phyloP scores from a whole-genome alignment of 2,329 filamentous ascomycete species.

The Bimuria novae-zelandiae region DNA sequence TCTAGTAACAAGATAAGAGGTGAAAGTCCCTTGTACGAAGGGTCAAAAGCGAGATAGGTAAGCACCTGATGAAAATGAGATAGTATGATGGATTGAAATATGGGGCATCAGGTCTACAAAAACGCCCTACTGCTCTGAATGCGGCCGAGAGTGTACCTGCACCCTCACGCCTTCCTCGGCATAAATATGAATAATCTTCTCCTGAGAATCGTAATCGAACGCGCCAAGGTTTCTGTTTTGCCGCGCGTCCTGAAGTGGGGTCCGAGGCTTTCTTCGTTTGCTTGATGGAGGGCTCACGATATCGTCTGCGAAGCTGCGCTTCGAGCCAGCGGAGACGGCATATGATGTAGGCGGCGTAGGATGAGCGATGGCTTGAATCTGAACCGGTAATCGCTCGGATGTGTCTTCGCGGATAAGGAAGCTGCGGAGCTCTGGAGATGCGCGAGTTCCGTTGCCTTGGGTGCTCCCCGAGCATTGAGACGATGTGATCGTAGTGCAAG shows the following conservation, averaged over 20 bases:
- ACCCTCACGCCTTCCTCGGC: slow-evolving; percentile 23
- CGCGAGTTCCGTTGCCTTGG: slow-evolving; percentile 24
- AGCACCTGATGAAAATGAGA: no score
- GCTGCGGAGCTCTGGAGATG: slow-evolving; percentile 20
- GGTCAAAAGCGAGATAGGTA: no score
- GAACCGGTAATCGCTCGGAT: slow-evolving; percentile 12
- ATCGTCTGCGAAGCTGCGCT: slow-evolving; percentile 10
- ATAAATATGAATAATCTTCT: slow-evolving; percentile 22
- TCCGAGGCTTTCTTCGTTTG: slow-evolving; percentile 22
- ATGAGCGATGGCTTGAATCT: not conserved
- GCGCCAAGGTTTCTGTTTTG: slow-evolving; percentile 18
- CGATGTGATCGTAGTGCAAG: slow-evolving; percentile 14
- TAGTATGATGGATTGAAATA: not conserved
- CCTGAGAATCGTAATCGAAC: slow-evolving; percentile 25
- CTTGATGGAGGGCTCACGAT: slow-evolving; percentile 24
- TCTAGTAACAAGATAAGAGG: no score
- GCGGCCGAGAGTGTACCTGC: slow-evolving; percentile 16
- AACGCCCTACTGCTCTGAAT: not conserved
- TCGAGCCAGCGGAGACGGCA: slow-evolving; percentile 5
- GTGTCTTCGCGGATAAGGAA: slow-evolving; percentile 30
- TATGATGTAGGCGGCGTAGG: slow-evolving; percentile 1
- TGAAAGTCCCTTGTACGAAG: no score
- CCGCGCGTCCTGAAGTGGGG: slow-evolving; percentile 16
- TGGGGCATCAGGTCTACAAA: not conserved
- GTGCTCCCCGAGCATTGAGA: slow-evolving; percentile 26